These are phyloP conservation scores for Medicago lupulina DNA, from an alignment of 306 rosid genomes.

Conservation along the genomic window DNA sequence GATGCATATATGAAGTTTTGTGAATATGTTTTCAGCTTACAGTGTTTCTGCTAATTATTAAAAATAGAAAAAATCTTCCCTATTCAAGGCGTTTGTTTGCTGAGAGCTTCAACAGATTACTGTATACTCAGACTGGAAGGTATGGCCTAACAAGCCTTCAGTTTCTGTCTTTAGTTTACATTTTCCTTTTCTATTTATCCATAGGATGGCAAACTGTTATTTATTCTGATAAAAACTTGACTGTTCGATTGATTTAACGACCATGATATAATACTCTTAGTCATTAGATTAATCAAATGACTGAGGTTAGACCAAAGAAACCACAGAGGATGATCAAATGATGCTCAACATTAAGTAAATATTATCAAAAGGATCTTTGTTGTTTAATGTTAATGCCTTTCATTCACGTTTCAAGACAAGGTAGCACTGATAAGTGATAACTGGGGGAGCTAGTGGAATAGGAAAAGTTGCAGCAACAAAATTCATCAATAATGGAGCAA, in stretches of 20 bases:
- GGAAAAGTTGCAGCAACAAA: constrained; percentile 79
- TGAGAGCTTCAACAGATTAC: constrained; percentile 56
- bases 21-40: constrained; percentile 31
- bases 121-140: constrained; percentile 57
- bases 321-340: not conserved
- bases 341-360: constrained; percentile 4
- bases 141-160: constrained; percentile 29
- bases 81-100: constrained; percentile 49
- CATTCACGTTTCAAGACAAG: constrained; percentile 56
- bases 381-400: not conserved
- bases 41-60: constrained; percentile 34
- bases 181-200: not conserved
- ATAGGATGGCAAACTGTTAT: not conserved
- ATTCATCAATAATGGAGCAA: constrained; percentile 86
- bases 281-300: not conserved
- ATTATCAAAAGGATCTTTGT: constrained; percentile 12
- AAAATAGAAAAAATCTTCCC: constrained; percentile 46
- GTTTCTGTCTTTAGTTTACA: not conserved
- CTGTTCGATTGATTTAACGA: not conserved
- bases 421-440: constrained; percentile 89
- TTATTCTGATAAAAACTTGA: not conserved
- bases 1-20: too few relatives aligned
- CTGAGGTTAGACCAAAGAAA: not conserved
- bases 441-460: constrained; percentile 94
- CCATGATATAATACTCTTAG: not conserved